These are phyloP conservation scores for Exophiala alcalophila DNA, from an alignment of 2,329 filamentous ascomycete genomes.

Conservation along the genomic window DNA sequence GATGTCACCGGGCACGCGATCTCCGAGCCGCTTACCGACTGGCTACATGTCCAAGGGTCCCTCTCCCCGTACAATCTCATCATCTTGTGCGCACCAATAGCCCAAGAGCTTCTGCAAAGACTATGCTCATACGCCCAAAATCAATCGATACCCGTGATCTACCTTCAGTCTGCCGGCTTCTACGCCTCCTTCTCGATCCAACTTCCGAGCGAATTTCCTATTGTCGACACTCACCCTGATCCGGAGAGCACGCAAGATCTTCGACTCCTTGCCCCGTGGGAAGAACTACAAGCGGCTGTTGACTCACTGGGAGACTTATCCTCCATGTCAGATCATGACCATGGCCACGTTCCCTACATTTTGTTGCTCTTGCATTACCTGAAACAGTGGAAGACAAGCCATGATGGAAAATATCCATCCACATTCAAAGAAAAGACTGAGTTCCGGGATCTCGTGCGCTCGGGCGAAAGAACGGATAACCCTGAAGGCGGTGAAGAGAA, in stretches of 20 bases:
- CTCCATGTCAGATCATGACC: conserved; percentile 69
- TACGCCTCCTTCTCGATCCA: conserved; percentile 83
- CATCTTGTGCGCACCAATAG: conserved; percentile 59
- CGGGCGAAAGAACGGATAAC: conserved; percentile 66
- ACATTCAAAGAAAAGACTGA: conserved; percentile 82
- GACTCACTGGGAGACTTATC: conserved; percentile 65
- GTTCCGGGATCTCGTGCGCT: conserved; percentile 70
- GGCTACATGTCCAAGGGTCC: conserved; percentile 40
- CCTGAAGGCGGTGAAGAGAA: conserved; percentile 92
- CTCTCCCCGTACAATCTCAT: conserved; percentile 57
- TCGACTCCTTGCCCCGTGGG: conserved; percentile 80
- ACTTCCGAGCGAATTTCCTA: conserved; percentile 76
- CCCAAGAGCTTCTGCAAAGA: conserved; percentile 49
- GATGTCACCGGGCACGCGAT: conserved; percentile 78
- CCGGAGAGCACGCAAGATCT: conserved; percentile 80
- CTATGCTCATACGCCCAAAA: conserved; percentile 52
- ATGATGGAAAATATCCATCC: conserved; percentile 66
- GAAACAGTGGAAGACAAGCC: conserved; percentile 70
- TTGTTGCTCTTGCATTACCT: conserved; percentile 79
- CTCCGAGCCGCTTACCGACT: conserved; percentile 41
- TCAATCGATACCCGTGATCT: conserved; percentile 69
- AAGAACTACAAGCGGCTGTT: conserved; percentile 69
- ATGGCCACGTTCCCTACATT: conserved; percentile 88
- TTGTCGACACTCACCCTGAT: conserved; percentile 94
- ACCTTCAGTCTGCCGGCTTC: conserved; percentile 86